Percentiles rank a stretch among this genome's conserved stretches.
These are phyloP conservation scores for Aureobasidium subglaciale DNA, from an alignment of 2,329 filamentous ascomycete species.

Conservation along the genomic window DNA sequence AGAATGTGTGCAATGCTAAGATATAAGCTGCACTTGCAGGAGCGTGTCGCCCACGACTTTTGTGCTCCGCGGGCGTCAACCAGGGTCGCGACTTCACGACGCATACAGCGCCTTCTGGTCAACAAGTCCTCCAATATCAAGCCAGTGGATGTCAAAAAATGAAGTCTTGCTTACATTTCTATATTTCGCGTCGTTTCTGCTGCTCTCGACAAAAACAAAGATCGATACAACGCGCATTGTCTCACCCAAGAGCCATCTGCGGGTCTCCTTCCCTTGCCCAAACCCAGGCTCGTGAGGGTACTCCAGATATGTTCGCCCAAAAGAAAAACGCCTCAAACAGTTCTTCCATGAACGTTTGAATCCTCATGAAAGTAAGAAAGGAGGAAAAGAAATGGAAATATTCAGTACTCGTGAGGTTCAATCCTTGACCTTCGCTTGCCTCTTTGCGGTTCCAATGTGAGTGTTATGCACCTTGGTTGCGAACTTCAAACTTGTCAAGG, in stretches of 20 bases:
- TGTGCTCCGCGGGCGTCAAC: background rate
- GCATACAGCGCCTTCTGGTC: background rate
- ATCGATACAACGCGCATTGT: background rate
- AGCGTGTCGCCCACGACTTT: background rate
- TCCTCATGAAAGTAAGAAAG: background rate
- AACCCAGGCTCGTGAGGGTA: background rate
- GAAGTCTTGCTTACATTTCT: conserved; percentile 10
- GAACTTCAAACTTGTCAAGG: conserved; percentile 88
- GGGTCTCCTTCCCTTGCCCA: background rate
- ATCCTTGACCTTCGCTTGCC: conserved; percentile 55
- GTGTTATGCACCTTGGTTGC: conserved; percentile 92
- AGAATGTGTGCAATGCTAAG: background rate
- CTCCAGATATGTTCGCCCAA: background rate
- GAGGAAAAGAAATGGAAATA: background rate
- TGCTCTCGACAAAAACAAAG: background rate
- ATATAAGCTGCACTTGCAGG: background rate
- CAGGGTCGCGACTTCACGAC: background rate
- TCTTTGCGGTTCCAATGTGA: conserved; percentile 83
- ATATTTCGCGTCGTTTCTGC: background rate
- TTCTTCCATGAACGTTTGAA: background rate
- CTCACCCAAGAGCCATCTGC: background rate
- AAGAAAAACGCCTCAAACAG: conserved; percentile 5
- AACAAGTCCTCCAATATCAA: background rate
- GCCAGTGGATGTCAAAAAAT: background rate
- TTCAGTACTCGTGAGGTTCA: conserved; percentile 15